Percentiles rank a stretch among this genome's conserved stretches.
Evolutionary conservation across 2,329 filamentous ascomycete genomes (phyloP).

Genomic region (Nannizzia gypsea): DNA sequence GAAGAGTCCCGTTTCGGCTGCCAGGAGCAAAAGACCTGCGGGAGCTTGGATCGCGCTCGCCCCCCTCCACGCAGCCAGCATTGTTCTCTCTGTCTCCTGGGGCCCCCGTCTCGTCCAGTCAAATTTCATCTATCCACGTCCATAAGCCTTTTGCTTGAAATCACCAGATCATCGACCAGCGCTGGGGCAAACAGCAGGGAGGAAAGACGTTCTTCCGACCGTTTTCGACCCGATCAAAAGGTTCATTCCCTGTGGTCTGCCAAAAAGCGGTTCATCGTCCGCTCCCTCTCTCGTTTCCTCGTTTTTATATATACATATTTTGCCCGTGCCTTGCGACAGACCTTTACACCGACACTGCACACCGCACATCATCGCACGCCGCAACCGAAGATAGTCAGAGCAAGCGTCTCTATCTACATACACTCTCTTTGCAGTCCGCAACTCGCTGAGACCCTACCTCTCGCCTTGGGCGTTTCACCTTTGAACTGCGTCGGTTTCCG

Average conservation of each 20-base stretch:
- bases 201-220: slow-evolving; percentile 3
- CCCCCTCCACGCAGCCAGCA: not conserved
- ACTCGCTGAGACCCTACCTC: not conserved
- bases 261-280: not conserved
- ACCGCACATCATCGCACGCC: not conserved
- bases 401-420: not conserved
- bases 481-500: not conserved
- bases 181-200: not conserved
- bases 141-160: not conserved
- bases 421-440: not conserved
- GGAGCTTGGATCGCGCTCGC: slow-evolving; percentile 3
- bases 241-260: not conserved
- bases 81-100: not conserved
- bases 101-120: not conserved
- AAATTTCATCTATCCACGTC: not conserved
- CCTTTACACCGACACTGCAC: not conserved
- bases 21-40: not conserved
- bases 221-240: not conserved
- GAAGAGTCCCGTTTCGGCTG: not conserved
- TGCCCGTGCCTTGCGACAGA: not conserved
- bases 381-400: not conserved
- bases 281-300: not conserved
- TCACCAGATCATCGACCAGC: not conserved
- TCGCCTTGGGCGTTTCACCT: not conserved
- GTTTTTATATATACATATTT: not conserved